Evolutionary conservation across 345 rosid species (phyloP).

Genomic region (Boechera retrofracta): DNA sequence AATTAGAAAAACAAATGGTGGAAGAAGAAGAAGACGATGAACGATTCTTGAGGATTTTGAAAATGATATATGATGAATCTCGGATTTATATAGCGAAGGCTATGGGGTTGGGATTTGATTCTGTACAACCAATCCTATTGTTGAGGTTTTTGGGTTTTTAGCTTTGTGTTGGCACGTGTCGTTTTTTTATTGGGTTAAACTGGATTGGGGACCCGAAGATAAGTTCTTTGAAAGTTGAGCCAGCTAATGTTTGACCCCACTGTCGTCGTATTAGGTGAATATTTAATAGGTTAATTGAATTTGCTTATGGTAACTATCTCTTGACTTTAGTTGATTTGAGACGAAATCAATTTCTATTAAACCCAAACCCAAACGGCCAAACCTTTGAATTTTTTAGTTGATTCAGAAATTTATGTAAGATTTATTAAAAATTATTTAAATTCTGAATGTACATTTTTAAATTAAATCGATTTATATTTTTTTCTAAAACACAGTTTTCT

Average conservation of each 20-base stretch:
- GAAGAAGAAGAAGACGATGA: conserved; percentile 22
- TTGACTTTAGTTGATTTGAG: conserved; percentile 12
- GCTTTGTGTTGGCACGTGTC: not conserved
- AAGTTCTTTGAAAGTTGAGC: conserved; percentile 23
- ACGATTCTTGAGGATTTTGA: not conserved
- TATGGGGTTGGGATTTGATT: conserved; percentile 29
- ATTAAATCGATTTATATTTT: no score
- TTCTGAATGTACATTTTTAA: no score
- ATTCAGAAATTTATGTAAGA: not conserved
- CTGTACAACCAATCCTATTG: conserved; percentile 26
- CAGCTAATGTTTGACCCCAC: conserved; percentile 29
- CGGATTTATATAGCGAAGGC: conserved; percentile 34
- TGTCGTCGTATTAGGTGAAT: conserved; percentile 25
- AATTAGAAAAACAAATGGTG: not conserved
- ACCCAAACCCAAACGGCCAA: not conserved
- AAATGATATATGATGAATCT: not conserved
- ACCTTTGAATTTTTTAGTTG: not conserved
- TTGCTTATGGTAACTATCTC: conserved; percentile 17
- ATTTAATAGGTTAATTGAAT: conserved; percentile 24
- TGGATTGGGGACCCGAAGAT: not conserved
- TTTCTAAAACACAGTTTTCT: not conserved
- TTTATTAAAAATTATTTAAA: no score
- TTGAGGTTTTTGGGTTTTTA: not conserved
- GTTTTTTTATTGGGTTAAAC: not conserved
- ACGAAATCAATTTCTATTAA: not conserved